phyloP scores from a whole-genome alignment of 768 basidiomycete genomes.

The Clitopilus passeckerianus region DNA sequence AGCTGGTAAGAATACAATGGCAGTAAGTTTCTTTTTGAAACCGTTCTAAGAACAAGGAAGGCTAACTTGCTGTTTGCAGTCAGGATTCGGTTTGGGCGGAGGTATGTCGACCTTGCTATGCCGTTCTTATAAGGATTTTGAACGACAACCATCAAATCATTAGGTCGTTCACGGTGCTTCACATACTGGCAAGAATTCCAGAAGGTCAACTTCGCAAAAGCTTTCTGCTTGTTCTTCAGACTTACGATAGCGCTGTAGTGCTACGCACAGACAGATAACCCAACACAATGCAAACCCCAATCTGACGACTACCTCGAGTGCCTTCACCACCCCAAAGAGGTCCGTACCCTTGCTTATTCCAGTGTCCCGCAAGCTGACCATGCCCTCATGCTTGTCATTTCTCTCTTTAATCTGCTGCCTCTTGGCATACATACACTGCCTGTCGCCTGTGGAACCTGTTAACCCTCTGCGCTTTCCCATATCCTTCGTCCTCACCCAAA shows the following conservation, averaged over 20 bases:
- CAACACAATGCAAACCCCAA: slow-evolving; percentile 63
- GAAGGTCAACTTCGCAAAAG: slow-evolving; percentile 37
- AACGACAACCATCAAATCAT: too few relatives aligned
- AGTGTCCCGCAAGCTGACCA: not conserved
- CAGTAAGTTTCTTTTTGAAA: slow-evolving; percentile 21
- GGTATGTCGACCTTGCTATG: slow-evolving; percentile 19
- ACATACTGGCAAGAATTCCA: slow-evolving; percentile 90
- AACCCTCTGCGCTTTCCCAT: not conserved
- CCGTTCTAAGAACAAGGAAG: not conserved
- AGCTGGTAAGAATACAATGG: slow-evolving; percentile 22
- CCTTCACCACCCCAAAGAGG: slow-evolving; percentile 86
- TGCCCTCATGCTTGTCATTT: not conserved
- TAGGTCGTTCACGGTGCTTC: slow-evolving; percentile 85
- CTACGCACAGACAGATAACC: slow-evolving; percentile 76
- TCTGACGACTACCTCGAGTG: slow-evolving; percentile 91
- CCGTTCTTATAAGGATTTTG: too few relatives aligned
- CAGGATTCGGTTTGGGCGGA: slow-evolving; percentile 42
- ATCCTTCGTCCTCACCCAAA: slow-evolving; percentile 5
- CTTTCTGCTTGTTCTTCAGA: not conserved
- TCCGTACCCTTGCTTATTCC: slow-evolving; percentile 26
- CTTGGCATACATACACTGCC: not conserved
- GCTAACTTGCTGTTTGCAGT: slow-evolving; percentile 20
- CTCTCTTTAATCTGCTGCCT: slow-evolving; percentile 13
- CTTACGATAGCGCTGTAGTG: slow-evolving; percentile 54
- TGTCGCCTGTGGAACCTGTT: not conserved